Conservation (phyloP, 768 basidiomycete species). For the Stropharia rugosoannulata region DNA sequence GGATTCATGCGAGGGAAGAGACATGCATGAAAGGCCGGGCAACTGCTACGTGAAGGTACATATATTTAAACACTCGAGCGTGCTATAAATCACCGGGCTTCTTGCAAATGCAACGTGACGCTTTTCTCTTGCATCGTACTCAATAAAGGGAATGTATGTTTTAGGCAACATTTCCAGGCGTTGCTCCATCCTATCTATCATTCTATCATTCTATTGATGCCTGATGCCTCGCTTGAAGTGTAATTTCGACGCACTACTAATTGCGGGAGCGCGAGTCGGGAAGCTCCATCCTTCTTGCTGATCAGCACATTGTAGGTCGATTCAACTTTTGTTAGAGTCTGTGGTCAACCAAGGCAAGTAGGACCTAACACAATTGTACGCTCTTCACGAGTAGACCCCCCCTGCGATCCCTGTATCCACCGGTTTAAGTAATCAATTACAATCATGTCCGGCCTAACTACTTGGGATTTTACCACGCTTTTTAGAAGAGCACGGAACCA, state of each 20-base stretch:
- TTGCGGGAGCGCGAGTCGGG: not conserved
- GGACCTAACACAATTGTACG: too few relatives aligned
- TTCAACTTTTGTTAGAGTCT: too few relatives aligned
- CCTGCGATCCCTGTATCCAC: too few relatives aligned
- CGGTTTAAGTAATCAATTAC: too few relatives aligned
- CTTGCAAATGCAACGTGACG: not conserved
- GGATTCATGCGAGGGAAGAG: conserved; percentile 10
- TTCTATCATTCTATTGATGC: conserved; percentile 8
- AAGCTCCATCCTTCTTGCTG: too few relatives aligned
- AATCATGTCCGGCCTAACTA: too few relatives aligned
- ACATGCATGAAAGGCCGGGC: conserved; percentile 2
- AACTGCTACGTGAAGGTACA: not conserved
- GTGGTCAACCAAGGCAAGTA: too few relatives aligned
- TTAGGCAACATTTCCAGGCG: conserved; percentile 7
- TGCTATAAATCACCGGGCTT: not conserved
- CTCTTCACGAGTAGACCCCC: too few relatives aligned
- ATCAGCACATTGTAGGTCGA: too few relatives aligned
- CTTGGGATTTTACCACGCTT: too few relatives aligned
- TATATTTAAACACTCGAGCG: not conserved
- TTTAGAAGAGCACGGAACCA: too few relatives aligned
- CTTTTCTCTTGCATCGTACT: not conserved
- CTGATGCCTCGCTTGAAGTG: conserved; percentile 4
- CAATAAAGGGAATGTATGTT: conserved; percentile 14
- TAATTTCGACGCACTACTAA: too few relatives aligned
- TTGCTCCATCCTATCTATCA: conserved; percentile 12